Percentiles rank a stretch among this genome's conserved stretches.
Evolutionary conservation across 495 filamentous ascomycete species (phyloP).

Genomic region (Alectoria sarmentosa): DNA sequence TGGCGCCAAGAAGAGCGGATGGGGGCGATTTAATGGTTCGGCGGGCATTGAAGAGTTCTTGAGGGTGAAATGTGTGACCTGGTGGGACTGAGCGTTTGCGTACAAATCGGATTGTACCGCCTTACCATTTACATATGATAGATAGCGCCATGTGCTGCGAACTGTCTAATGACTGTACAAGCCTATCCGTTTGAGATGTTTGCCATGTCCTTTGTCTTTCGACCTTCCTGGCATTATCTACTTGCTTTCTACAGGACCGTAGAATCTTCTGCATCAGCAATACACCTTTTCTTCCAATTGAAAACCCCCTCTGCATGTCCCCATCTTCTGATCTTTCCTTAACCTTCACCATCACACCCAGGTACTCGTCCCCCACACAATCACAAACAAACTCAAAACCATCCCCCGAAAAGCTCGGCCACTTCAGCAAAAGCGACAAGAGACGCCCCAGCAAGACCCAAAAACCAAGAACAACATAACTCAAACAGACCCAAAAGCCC

Average conservation of each 20-base stretch:
- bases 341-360: too few species aligned
- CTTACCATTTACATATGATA: background rate
- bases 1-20: constrained; percentile 79
- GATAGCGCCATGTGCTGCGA: background rate
- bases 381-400: too few species aligned
- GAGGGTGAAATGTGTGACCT: constrained; percentile 79
- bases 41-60: constrained; percentile 68
- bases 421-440: too few species aligned
- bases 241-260: background rate
- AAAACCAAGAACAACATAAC: too few species aligned
- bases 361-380: too few species aligned
- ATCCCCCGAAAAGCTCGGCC: too few species aligned
- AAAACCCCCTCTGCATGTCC: too few species aligned
- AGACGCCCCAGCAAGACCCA: too few species aligned
- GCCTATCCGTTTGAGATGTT: background rate
- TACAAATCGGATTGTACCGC: background rate
- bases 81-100: constrained; percentile 35
- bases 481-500: too few species aligned
- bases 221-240: background rate
- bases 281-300: too few species aligned
- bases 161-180: background rate
- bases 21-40: constrained; percentile 57
- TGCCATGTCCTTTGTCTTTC: background rate
- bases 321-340: too few species aligned
- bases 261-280: too few species aligned